These are phyloP conservation scores for Colletotrichum abscissum DNA, from an alignment of 2,329 filamentous ascomycete genomes.

Conservation along the genomic window DNA sequence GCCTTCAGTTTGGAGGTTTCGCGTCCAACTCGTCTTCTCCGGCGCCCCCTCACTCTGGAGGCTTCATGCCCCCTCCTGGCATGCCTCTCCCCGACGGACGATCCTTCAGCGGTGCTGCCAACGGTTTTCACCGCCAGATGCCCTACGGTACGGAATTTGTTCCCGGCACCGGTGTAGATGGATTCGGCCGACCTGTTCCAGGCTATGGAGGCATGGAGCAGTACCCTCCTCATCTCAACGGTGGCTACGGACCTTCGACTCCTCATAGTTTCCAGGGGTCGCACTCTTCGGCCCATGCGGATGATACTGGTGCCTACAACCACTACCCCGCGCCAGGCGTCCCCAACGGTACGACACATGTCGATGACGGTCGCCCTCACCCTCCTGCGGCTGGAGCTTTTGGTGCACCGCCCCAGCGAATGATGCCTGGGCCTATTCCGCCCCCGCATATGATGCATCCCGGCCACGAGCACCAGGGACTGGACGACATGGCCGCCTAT, in stretches of 20 bases:
- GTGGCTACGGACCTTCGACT: conserved; percentile 63
- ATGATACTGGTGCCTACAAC: conserved; percentile 55
- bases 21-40: conserved; percentile 70
- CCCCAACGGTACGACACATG: conserved; percentile 48
- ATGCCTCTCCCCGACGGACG: conserved; percentile 48
- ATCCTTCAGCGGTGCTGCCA: conserved; percentile 44
- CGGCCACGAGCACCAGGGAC: conserved; percentile 33
- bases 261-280: conserved; percentile 73
- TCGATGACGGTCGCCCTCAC: conserved; percentile 44
- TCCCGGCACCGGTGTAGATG: conserved; percentile 48
- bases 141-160: conserved; percentile 50
- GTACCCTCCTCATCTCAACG: conserved; percentile 44
- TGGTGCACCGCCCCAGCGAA: conserved; percentile 41
- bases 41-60: conserved; percentile 59
- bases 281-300: conserved; percentile 63
- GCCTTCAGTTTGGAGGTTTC: conserved; percentile 67
- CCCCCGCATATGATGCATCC: conserved; percentile 37
- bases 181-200: conserved; percentile 50
- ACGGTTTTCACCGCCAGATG: conserved; percentile 52
- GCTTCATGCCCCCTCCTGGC: conserved; percentile 61
- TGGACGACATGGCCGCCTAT: conserved; percentile 52
- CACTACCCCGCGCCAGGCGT: conserved; percentile 52
- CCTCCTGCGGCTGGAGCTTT: conserved; percentile 18
- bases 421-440: conserved; percentile 44
- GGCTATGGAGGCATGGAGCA: conserved; percentile 46